Conservation (phyloP, 2,329 filamentous ascomycete species). For the Fusarium sororula region DNA sequence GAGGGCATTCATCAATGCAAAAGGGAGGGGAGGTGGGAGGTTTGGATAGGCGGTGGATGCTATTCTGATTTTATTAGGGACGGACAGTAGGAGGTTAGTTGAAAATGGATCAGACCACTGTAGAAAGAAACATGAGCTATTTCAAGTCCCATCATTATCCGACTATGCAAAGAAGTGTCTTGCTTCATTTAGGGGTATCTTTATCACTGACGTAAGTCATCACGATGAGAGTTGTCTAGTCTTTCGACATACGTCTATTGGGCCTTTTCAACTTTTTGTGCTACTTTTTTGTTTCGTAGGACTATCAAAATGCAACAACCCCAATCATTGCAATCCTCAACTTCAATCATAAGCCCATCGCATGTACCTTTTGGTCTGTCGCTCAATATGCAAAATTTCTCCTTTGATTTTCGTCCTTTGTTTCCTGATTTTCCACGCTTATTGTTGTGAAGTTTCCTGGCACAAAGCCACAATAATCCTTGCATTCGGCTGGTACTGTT, state of each 20-base stretch:
- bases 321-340: background rate
- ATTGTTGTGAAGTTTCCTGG: background rate
- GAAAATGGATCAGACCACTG: slow-evolving; percentile 15
- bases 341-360: background rate
- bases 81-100: slow-evolving; percentile 1
- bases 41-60: slow-evolving; percentile 26
- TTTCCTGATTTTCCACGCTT: background rate
- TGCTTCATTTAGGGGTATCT: background rate
- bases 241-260: background rate
- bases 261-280: slow-evolving; percentile 9
- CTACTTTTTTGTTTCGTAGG: background rate
- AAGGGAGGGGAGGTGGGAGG: background rate
- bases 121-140: slow-evolving; percentile 28
- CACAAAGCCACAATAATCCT: background rate
- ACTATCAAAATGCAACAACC: background rate
- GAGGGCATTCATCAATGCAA: background rate
- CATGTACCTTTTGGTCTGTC: background rate
- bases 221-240: background rate
- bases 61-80: slow-evolving; percentile 3
- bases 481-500: background rate
- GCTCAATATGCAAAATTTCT: background rate
- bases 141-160: background rate
- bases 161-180: background rate
- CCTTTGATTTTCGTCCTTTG: background rate
- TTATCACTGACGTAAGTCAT: background rate